A percentile compares a stretch with the other conserved stretches of the same genome.
phyloP scores from a whole-genome alignment of 345 rosid species.

The Odontarrhena argentea region DNA sequence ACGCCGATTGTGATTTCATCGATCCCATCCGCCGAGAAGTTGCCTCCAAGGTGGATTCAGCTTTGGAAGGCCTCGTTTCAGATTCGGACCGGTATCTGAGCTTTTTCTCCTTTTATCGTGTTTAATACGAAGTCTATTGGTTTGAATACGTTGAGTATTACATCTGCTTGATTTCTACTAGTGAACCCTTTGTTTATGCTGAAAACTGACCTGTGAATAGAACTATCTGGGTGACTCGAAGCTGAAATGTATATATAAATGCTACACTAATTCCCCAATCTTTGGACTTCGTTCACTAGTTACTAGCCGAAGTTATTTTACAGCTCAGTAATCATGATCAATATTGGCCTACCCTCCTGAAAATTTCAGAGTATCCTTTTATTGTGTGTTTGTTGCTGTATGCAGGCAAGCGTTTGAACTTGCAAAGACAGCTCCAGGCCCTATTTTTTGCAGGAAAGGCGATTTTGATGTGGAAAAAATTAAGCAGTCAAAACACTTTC shows the following conservation, averaged over 20 bases:
- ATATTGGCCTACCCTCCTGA: conserved; percentile 1
- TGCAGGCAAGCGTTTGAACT: conserved; percentile 76
- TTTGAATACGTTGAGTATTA: conserved; percentile 12
- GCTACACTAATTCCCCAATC: not conserved
- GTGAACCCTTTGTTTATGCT: conserved; percentile 6
- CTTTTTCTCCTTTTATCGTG: not conserved
- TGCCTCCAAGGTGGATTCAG: conserved; percentile 59
- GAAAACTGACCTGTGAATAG: conserved; percentile 1
- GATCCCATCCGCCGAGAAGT: conserved; percentile 73
- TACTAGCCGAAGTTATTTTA: not conserved
- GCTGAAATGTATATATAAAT: not conserved
- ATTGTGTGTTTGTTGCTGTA: conserved; percentile 23
- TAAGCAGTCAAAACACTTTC: conserved; percentile 68
- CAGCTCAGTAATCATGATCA: conserved; percentile 1
- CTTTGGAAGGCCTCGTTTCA: conserved; percentile 59
- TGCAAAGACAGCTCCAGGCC: conserved; percentile 64
- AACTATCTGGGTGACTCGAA: conserved; percentile 4
- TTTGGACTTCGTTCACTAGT: conserved; percentile 8
- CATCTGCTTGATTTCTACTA: not conserved
- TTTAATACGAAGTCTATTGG: not conserved
- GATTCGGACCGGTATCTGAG: conserved; percentile 74
- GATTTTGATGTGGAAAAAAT: conserved; percentile 62
- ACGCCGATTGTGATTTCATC: conserved; percentile 57
- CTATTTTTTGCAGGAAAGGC: conserved; percentile 53
- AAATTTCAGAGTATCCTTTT: conserved; percentile 23